Base-by-base conservation (phyloP, 1,284 basidiomycete genomes). In the Ustanciosporium gigantosporum region DNA sequence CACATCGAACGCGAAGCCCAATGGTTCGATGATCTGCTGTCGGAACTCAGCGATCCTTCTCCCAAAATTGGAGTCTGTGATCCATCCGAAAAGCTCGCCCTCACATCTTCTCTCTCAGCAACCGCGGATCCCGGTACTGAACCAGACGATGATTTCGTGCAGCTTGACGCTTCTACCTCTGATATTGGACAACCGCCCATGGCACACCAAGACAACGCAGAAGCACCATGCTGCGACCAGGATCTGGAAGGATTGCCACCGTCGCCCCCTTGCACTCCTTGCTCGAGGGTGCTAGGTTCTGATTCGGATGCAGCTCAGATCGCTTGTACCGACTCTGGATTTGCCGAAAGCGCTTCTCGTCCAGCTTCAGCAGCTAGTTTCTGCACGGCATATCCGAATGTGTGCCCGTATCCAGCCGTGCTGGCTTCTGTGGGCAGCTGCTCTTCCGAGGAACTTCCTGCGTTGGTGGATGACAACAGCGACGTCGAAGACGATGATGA, bases 1-100 rank as follows among this genome's bases (percentile, higher is more conserved):
- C 27, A 29, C 7, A 25, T 47, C 6, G 56, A 65, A 14, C 46
- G 49, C 5, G 62, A 66, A 25, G 48, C 44, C 21, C 56, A 66
- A 20, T 66, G 59, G 47, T 66, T 66, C 21, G 62, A 66, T 7
- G 57, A 66, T 19, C 41, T 66, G 11, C 45, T 66, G 2, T 46
- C 39, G 3, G 56, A 66, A 25, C 51, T 66, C 2, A 64, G 46
- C 25, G 45, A 48, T 16, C 27, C 27, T n/a, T n/a, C n/a, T 29
- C 11, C 27, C 27, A 29, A 9, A 29, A n/a, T n/a, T 9, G 27
- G 9, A n/a, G 27, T 11, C 27, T n/a, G 9, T 29, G 11, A 29
- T 11, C 11, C 27, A n/a, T 29, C 9, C 27, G 27, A 29, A n/a
- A n/a, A n/a, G n/a, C n/a, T 29, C 27, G 27, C 9, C 27, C 27